Evolutionary conservation across 306 rosid species (phyloP).

Genomic region (Abrus pulchellus): DNA sequence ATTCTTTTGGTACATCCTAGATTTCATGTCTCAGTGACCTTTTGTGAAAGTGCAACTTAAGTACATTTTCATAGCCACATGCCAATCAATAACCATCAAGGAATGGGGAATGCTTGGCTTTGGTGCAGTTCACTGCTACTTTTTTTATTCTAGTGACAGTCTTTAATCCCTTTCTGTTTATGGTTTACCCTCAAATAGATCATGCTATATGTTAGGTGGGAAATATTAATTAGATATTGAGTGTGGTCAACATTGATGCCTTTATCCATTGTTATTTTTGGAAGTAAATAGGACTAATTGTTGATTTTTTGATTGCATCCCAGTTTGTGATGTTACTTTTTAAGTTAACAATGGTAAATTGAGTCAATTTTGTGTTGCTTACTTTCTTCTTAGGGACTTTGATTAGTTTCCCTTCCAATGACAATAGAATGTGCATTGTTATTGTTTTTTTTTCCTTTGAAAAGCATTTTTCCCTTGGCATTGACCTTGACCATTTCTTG

Average conservation of each 20-base stretch:
- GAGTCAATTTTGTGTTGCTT: constrained; percentile 7
- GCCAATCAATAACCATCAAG: constrained; percentile 28
- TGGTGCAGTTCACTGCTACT: not conserved
- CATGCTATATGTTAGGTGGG: constrained; percentile 22
- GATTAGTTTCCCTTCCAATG: constrained; percentile 22
- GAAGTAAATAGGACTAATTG: constrained; percentile 5
- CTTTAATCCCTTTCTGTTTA: not conserved
- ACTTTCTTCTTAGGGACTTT: constrained; percentile 19
- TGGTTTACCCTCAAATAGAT: constrained; percentile 31
- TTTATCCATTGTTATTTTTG: not conserved
- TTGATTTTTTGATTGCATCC: constrained; percentile 7
- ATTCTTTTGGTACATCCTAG: constrained; percentile 24
- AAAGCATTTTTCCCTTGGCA: constrained; percentile 10
- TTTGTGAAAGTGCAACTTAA: constrained; percentile 12
- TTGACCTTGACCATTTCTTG: constrained; percentile 23
- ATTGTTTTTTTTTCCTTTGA: constrained; percentile 7
- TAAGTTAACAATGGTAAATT: constrained; percentile 29
- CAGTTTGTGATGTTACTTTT: not conserved
- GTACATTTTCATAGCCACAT: constrained; percentile 20
- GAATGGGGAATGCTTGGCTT: constrained; percentile 22
- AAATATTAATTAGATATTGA: not conserved
- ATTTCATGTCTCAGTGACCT: constrained; percentile 33
- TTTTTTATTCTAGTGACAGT: not conserved
- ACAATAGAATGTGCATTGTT: constrained; percentile 22
- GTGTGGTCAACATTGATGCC: not conserved